A percentile compares a stretch with the other conserved stretches of the same genome.
These are phyloP conservation scores for Acrasis kona DNA, from an alignment of 78 protist species.

Conservation along the genomic window DNA sequence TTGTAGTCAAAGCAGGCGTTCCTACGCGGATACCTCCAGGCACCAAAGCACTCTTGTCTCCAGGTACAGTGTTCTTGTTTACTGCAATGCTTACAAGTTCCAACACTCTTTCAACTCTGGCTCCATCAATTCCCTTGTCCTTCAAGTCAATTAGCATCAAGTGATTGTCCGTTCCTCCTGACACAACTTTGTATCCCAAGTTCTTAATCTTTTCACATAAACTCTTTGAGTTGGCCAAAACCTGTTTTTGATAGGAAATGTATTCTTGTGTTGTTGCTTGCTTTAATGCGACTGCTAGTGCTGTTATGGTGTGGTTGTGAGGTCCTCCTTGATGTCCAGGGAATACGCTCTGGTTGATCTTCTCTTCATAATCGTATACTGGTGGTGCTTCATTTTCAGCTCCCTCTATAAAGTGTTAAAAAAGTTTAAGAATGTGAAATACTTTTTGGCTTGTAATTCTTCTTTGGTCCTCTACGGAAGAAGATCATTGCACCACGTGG, in stretches of 20 bases:
- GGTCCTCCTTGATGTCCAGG: constrained; percentile 89
- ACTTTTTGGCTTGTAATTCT: neutral
- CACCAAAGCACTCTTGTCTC: constrained; percentile 51
- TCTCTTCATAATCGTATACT: constrained; percentile 37
- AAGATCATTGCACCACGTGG: constrained; percentile 77
- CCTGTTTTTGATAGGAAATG: constrained; percentile 46
- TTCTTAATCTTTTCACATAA: constrained; percentile 6
- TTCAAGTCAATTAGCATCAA: constrained; percentile 49
- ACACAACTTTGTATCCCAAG: constrained; percentile 42
- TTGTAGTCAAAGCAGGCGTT: constrained; percentile 38
- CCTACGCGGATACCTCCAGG: constrained; percentile 56
- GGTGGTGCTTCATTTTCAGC: neutral
- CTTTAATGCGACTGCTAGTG: constrained; percentile 59
- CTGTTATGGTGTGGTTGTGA: constrained; percentile 80
- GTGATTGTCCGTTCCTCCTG: constrained; percentile 84
- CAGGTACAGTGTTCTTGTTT: constrained; percentile 82
- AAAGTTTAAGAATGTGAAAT: no score
- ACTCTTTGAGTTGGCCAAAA: constrained; percentile 13
- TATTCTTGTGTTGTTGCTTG: constrained; percentile 42
- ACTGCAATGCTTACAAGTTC: constrained; percentile 48
- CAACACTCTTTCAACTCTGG: constrained; percentile 42
- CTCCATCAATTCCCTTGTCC: constrained; percentile 39
- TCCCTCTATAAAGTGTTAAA: neutral
- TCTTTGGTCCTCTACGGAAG: constrained; percentile 43
- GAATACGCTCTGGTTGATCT: constrained; percentile 64